Evolutionary conservation across 2,329 filamentous ascomycete species (phyloP).

Genomic region (Pyrenophora tritici-repentis): DNA sequence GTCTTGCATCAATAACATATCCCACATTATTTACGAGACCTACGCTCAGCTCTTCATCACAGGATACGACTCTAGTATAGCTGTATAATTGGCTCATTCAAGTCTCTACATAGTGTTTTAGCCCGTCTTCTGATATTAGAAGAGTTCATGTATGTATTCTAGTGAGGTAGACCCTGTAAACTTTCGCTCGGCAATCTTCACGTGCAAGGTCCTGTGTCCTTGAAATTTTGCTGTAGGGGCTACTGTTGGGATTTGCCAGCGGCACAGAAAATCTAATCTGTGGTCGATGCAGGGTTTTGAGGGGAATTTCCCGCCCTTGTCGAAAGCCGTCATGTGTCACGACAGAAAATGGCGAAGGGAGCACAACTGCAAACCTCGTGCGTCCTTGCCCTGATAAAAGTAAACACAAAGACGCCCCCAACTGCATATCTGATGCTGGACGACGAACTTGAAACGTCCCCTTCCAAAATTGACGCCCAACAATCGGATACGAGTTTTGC

Average conservation of each 20-base stretch:
- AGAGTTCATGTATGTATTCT: too few species aligned
- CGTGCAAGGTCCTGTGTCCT: too few species aligned
- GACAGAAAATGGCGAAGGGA: constrained; percentile 10
- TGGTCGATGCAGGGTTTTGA: not conserved
- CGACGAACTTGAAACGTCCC: not conserved
- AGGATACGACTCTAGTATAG: too few species aligned
- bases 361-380: constrained; percentile 1
- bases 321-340: constrained; percentile 9
- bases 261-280: not conserved
- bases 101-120: too few species aligned
- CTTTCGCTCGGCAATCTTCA: too few species aligned
- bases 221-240: too few species aligned
- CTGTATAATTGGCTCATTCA: too few species aligned
- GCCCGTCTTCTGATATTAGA: too few species aligned
- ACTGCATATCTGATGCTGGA: not conserved
- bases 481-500: not conserved
- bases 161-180: too few species aligned
- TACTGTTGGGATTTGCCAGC: not conserved
- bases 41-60: too few species aligned
- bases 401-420: not conserved
- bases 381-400: not conserved
- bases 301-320: not conserved
- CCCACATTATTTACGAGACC: too few species aligned
- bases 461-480: not conserved
- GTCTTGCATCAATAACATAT: too few species aligned